Evolutionary conservation across 768 basidiomycete genomes (phyloP), one percentile per base, ranked within the genome.

Genomic region (Trametes punicea): DNA sequence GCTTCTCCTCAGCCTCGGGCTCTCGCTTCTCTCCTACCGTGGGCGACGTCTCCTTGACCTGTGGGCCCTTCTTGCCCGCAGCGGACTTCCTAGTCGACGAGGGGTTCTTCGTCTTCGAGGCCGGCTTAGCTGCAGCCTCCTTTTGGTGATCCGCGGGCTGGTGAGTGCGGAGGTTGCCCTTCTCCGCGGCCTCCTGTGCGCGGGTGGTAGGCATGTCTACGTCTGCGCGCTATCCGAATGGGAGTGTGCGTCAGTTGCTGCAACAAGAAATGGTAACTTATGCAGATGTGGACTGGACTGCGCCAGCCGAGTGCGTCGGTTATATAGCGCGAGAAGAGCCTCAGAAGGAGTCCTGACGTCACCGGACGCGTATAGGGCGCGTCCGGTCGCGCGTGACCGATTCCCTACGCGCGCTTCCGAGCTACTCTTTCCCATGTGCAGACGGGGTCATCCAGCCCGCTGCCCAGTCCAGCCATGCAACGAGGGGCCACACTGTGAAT

Each of bases 201-300:
- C 64, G 62, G 16, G 64, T 65, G 31, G 56, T 63, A 3, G 62
- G 64, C 65, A 67, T 67, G 46, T 18, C 53, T 26, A 8, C 20
- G n/a, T n/a, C n/a, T 30, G 25, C 15, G 18, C 21, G 30, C 36
- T 31, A 16, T 31, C 27, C 6, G 3, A 21, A 30, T 36, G 6
- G 7, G 27, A 15, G 29, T 39, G 20, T 21, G 15, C 20, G 36
- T 40, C 18, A 41, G 9, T 26, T 25, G 11, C 15, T n/a, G n/a
- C 6, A 20, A 27, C 2, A n/a, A 31, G 48, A 23, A 38, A 18
- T 23, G 18, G 29, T 10, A 30, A n/a, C 13, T 6, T 40, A 26
- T 41, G 45, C 36, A 41, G 27, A 39, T 23, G 21, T 23, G 13
- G 20, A 25, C 36, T n/a, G 36, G 46, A n/a, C n/a, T n/a, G n/a